A percentile compares a stretch with the other conserved stretches of the same genome.
phyloP scores from a whole-genome alignment of 257 asterid species.

The Solanum acaule region DNA sequence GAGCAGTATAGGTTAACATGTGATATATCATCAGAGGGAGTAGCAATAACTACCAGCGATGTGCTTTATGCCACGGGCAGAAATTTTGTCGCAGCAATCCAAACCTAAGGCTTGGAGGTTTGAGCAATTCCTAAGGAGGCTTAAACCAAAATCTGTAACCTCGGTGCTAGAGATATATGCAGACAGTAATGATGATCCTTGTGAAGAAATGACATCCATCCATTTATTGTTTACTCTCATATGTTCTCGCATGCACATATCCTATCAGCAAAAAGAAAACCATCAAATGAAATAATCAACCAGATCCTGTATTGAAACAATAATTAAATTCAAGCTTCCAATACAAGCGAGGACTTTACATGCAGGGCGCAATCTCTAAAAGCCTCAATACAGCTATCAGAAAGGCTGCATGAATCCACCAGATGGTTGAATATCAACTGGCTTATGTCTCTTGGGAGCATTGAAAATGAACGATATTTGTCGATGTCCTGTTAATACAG shows the following conservation, averaged over 20 bases:
- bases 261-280: conserved; percentile 33
- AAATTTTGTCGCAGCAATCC: conserved; percentile 66
- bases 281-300: background rate
- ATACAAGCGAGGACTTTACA: conserved; percentile 22
- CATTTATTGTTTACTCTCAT: conserved; percentile 58
- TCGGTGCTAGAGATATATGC: conserved; percentile 76
- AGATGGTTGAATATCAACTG: conserved; percentile 82
- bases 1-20: background rate
- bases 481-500: conserved; percentile 46
- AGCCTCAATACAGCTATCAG: conserved; percentile 49
- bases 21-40: background rate
- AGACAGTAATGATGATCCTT: conserved; percentile 69
- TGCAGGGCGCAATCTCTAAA: conserved; percentile 92
- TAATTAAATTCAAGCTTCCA: background rate
- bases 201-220: conserved; percentile 83
- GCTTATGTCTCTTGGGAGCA: conserved; percentile 82
- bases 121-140: conserved; percentile 50
- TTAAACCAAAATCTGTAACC: conserved; percentile 63
- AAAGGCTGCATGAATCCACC: conserved; percentile 56
- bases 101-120: conserved; percentile 61
- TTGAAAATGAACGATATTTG: conserved; percentile 48
- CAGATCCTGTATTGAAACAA: background rate
- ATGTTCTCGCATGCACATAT: conserved; percentile 67
- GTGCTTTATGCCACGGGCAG: conserved; percentile 54
- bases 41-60: conserved; percentile 38